phyloP scores from a whole-genome alignment of 768 basidiomycete genomes.

The Russula abietina region DNA sequence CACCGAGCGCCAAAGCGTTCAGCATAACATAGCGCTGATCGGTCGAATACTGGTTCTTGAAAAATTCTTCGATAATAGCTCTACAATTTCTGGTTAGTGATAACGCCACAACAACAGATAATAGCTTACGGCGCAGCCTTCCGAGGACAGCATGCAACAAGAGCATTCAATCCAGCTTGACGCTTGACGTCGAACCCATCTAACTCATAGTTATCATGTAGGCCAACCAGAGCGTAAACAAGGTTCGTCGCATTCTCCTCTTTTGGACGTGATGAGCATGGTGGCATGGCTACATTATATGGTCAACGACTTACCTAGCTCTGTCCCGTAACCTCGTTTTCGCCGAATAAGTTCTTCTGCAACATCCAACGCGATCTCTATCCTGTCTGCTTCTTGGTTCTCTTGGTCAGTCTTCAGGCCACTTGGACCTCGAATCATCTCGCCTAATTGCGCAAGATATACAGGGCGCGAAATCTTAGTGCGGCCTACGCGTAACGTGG shows the following conservation, averaged over 20 bases:
- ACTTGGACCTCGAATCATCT: conserved; percentile 62
- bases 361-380: conserved; percentile 73
- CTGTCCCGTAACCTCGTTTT: conserved; percentile 80
- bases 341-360: conserved; percentile 81
- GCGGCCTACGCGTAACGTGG: conserved; percentile 62
- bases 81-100: conserved; percentile 36
- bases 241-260: conserved; percentile 90
- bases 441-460: conserved; percentile 80
- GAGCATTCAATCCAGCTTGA: conserved; percentile 70
- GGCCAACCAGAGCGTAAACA: conserved; percentile 58
- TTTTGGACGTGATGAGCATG: conserved; percentile 31
- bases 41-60: conserved; percentile 86
- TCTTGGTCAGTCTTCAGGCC: conserved; percentile 47
- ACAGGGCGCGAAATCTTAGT: conserved; percentile 79
- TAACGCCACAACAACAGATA: neutral
- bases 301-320: conserved; percentile 60
- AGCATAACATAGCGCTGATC: conserved; percentile 81
- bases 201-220: conserved; percentile 84
- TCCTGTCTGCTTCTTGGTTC: conserved; percentile 61
- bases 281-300: neutral
- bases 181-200: conserved; percentile 69
- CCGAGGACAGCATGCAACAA: conserved; percentile 73
- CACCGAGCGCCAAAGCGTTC: conserved; percentile 80
- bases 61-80: conserved; percentile 84
- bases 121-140: conserved; percentile 73